phyloP scores from a whole-genome alignment of 1,284 basidiomycete species.

The Fomes fomentarius region DNA sequence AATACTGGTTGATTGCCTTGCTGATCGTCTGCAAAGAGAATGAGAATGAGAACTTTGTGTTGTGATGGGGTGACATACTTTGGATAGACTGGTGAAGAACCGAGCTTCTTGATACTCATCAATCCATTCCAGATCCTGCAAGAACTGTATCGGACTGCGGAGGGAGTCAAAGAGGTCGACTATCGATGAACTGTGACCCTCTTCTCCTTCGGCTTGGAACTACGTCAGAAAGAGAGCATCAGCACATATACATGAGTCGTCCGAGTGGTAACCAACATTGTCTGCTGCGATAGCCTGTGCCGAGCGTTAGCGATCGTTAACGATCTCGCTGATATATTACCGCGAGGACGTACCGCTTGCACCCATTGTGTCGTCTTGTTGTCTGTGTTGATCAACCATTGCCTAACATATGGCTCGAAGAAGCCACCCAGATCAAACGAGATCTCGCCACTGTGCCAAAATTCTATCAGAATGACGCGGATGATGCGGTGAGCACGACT shows the following conservation, averaged over 20 bases:
- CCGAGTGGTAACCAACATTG: slow-evolving; percentile 55
- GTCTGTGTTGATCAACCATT: slow-evolving; percentile 92
- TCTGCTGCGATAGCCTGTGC: slow-evolving; percentile 89
- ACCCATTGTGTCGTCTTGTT: slow-evolving; percentile 95
- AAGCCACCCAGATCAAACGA: slow-evolving; percentile 74
- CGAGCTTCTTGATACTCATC: slow-evolving; percentile 88
- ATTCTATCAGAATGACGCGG: slow-evolving; percentile 7
- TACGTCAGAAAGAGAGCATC: slow-evolving; percentile 33
- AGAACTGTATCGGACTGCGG: slow-evolving; percentile 87
- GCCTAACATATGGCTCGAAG: slow-evolving; percentile 88
- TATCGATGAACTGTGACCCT: slow-evolving; percentile 94
- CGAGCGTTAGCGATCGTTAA: slow-evolving; percentile 29
- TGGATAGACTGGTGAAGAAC: slow-evolving; percentile 88
- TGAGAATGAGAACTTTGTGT: not conserved
- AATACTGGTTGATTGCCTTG: slow-evolving; percentile 92
- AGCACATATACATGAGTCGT: not conserved
- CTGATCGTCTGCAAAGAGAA: slow-evolving; percentile 73
- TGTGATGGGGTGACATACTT: slow-evolving; percentile 53
- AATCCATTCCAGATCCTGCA: slow-evolving; percentile 91
- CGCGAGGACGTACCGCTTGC: slow-evolving; percentile 63
- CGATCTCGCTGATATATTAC: not conserved
- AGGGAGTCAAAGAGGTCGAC: slow-evolving; percentile 96
- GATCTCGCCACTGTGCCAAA: slow-evolving; percentile 48
- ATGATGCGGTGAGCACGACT: slow-evolving; percentile 25
- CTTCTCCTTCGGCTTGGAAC: slow-evolving; percentile 85